Base-by-base conservation (phyloP, 495 filamentous ascomycete species). In the Penicillium angulare region DNA sequence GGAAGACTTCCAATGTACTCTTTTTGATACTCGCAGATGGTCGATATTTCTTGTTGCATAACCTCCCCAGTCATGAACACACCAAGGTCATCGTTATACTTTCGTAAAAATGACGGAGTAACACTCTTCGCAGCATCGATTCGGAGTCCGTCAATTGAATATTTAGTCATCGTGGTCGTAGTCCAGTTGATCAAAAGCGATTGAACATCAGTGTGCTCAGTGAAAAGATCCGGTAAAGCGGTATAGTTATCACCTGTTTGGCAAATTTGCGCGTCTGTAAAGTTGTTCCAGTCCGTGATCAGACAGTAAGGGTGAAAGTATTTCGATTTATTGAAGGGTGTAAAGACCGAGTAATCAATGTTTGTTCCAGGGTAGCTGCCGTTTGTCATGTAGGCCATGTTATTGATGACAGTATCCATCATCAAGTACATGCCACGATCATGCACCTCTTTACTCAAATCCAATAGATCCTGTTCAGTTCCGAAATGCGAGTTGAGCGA, bases 351-450 rank as follows among this genome's bases (percentile, higher is more conserved):
- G 63, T 87, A 86, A 69, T 88, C 79, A 46, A 88, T 76, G 48
- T 64, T 67, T 2, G 64, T 67, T 55, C 79, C 65, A 66, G 85
- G 86, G 62, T 85, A 83, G 27, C 50, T 50, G 39, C 72, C 61
- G 39, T 69, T 63, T 12, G 63, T 69, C 2, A 69, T 59, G 21
- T 58, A 67, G 12, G 68, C 88, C 77, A 90, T 84, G 64, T 93
- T 86, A 64, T 93, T 93, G 17, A 84, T 79, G 20, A 90, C 88
- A 0, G 89, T 77, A 51, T 92, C 88, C 46, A 90, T 80, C 87
- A 91, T 87, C 23, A 90, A 63, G 59, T 79, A 73, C 82, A 89
- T 88, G 15, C 78, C 84, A 15, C 81, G 78, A 12, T 72, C 58
- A 53, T 89, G 86, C 17, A 81, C 61, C 12, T 78, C 82, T 33